These are phyloP conservation scores for Zymoseptoria ardabiliae DNA, from an alignment of 2,329 filamentous ascomycete species.

Conservation along the genomic window DNA sequence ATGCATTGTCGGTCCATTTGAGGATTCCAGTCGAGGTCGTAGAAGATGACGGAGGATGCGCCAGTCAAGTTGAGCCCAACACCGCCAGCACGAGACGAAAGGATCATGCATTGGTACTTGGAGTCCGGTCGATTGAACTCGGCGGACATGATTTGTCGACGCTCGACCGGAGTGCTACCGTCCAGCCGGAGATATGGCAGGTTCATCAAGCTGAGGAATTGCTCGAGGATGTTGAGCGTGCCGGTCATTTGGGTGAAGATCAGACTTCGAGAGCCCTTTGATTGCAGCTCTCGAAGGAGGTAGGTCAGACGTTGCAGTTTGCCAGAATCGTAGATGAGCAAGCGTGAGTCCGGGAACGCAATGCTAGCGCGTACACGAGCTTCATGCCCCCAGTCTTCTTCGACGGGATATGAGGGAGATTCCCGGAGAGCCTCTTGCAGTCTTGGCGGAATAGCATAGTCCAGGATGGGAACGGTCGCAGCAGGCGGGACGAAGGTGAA, in stretches of 20 bases:
- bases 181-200: conserved; percentile 95
- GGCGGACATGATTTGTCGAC: conserved; percentile 89
- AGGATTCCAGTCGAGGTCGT: conserved; percentile 98
- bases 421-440: conserved; percentile 22
- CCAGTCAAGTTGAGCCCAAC: conserved; percentile 94
- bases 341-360: conserved; percentile 89
- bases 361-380: conserved; percentile 87
- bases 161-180: conserved; percentile 92
- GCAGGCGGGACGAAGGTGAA: conserved; percentile 91
- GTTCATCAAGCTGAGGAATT: conserved; percentile 95
- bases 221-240: conserved; percentile 92
- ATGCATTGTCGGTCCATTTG: conserved; percentile 99
- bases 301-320: conserved; percentile 88
- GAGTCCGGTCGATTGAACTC: conserved; percentile 85
- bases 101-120: conserved; percentile 87
- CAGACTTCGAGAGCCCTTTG: conserved; percentile 82
- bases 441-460: conserved; percentile 18
- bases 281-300: conserved; percentile 76
- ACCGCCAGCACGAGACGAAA: conserved; percentile 89
- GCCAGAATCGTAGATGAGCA: conserved; percentile 96
- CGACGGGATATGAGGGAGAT: conserved; percentile 30
- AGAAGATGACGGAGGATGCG: conserved; percentile 96
- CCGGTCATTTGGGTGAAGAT: conserved; percentile 99
- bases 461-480: conserved; percentile 57
- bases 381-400: conserved; percentile 83